Evolutionary conservation across 257 asterid genomes (phyloP).

Genomic region (Jacaranda copaia): DNA sequence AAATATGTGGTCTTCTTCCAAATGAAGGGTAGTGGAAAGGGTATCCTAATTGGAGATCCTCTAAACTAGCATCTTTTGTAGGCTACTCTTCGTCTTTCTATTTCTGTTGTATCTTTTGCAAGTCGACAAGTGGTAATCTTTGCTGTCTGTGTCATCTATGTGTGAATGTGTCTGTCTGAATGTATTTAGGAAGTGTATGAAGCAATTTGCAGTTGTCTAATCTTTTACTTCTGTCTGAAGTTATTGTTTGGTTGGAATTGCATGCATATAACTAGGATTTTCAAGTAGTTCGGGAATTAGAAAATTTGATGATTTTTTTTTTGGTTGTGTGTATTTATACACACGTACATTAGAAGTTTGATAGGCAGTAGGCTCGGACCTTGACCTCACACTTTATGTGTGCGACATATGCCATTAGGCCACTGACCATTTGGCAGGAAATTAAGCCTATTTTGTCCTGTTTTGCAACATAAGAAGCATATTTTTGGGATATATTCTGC

Average conservation of each 20-base stretch:
- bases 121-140: neutral
- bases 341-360: too few species aligned
- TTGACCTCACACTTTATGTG: too few species aligned
- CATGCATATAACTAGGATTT: too few species aligned
- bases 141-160: neutral
- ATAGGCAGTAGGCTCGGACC: too few species aligned
- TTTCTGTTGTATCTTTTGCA: slow-evolving; percentile 23
- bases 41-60: slow-evolving; percentile 27
- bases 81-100: neutral
- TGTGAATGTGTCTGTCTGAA: neutral
- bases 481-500: too few species aligned
- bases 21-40: slow-evolving; percentile 9
- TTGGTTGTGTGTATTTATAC: too few species aligned
- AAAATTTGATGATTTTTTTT: too few species aligned
- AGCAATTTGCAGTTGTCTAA: slow-evolving; percentile 22
- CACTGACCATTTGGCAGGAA: too few species aligned
- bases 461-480: too few species aligned
- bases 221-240: neutral
- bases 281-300: too few species aligned
- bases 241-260: neutral
- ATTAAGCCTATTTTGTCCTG: too few species aligned
- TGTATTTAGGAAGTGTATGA: slow-evolving; percentile 24
- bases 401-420: too few species aligned
- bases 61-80: slow-evolving; percentile 34
- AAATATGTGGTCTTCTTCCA: slow-evolving; percentile 24